A percentile compares a stretch with the other conserved stretches of the same genome.
These are phyloP conservation scores for Secale cereale DNA, from an alignment of 176 grass and related monocot species.

Conservation along the genomic window DNA sequence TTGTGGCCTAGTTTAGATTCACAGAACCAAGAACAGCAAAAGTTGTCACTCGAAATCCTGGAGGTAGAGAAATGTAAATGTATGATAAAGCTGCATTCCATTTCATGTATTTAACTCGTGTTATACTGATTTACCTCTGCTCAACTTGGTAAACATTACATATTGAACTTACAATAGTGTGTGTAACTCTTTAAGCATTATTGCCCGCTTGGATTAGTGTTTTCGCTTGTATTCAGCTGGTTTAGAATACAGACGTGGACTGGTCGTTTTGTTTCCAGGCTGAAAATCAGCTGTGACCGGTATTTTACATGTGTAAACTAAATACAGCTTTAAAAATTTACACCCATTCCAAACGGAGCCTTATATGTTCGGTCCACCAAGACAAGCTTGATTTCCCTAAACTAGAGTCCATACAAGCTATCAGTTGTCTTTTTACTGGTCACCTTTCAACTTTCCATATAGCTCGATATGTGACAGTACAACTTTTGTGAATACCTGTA, in stretches of 20 bases:
- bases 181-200: constrained; percentile 7
- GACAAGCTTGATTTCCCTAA: neutral
- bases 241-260: too few species aligned
- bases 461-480: neutral
- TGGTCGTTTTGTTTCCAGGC: too few species aligned
- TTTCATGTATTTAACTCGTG: neutral
- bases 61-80: neutral
- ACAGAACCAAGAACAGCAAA: neutral
- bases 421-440: neutral
- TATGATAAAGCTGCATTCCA: neutral
- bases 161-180: neutral
- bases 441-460: neutral
- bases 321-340: too few species aligned
- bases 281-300: too few species aligned
- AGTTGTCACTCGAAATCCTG: neutral
- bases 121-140: neutral
- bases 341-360: too few species aligned
- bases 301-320: too few species aligned
- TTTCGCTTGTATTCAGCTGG: too few species aligned
- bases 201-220: too few species aligned
- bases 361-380: constrained; percentile 20
- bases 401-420: neutral
- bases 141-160: neutral
- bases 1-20: neutral
- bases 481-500: neutral